These are phyloP conservation scores for Malbranchea cinnamomea DNA, from an alignment of 2,329 filamentous ascomycete genomes.

Conservation along the genomic window DNA sequence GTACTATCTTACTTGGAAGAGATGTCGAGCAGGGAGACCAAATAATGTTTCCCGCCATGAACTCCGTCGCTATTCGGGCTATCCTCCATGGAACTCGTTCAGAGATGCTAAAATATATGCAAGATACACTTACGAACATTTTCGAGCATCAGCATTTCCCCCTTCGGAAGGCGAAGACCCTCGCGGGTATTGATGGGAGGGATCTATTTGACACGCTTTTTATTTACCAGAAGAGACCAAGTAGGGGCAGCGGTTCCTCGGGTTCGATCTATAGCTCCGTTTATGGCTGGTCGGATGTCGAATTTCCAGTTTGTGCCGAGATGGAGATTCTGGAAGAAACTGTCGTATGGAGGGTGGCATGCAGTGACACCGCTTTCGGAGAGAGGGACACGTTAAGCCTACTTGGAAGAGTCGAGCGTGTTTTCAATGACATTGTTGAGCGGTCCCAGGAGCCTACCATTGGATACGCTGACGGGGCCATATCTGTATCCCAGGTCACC, in stretches of 20 bases:
- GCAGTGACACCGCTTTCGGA: constrained; percentile 43
- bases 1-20: constrained; percentile 71
- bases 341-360: constrained; percentile 58
- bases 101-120: constrained; percentile 57
- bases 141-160: constrained; percentile 64
- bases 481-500: constrained; percentile 51
- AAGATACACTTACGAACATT: constrained; percentile 51
- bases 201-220: constrained; percentile 50
- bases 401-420: constrained; percentile 43
- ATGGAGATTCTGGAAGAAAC: constrained; percentile 46
- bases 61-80: constrained; percentile 62
- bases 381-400: constrained; percentile 34
- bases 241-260: constrained; percentile 13
- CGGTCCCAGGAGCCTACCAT: constrained; percentile 38
- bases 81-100: constrained; percentile 53
- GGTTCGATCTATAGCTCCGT: constrained; percentile 45
- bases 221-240: constrained; percentile 45
- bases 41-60: constrained; percentile 80
- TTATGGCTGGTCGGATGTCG: constrained; percentile 50
- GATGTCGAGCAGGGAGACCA: constrained; percentile 53
- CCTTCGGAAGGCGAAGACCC: constrained; percentile 50
- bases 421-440: constrained; percentile 42
- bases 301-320: constrained; percentile 72
- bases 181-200: constrained; percentile 30
- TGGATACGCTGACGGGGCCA: constrained; percentile 33